Base-by-base conservation (phyloP, 371 early-diverging fungal genomes). In the Rhizopus sp. region DNA sequence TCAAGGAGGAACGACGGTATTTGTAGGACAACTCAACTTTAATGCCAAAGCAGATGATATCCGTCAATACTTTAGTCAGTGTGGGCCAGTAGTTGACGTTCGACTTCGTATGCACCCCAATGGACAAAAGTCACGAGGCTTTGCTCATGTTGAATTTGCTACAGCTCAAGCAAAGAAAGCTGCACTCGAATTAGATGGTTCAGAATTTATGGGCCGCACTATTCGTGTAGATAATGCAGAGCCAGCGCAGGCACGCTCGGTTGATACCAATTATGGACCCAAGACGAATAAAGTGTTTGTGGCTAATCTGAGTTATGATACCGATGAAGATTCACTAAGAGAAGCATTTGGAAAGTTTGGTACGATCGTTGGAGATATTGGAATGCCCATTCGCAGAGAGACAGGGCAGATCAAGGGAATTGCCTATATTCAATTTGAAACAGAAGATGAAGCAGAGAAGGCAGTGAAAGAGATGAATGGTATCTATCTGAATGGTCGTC, bases 251-350 rank as follows among this genome's bases (percentile, higher is more conserved):
- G 68, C 61, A 16, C 68, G 73, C 34, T 60, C 60, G 23, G 58
- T 65, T 16, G 70, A 72, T 52, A 65, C 53, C 59, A 83, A 67
- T 66, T 78, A 60, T 59, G 67, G 61, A 16, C 72, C 73, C 50
- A 78, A 74, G 46, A 66, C 77, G 13, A 69, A 82, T 39, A 97
- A 97, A 29, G 85, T 97, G 7, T 98, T 96, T 58, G 78, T 96
- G 45, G 98, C 97, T 50, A 98, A 97, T 80, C 76, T 98, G 59
- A 87, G 91, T 31, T 95, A 93, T 67, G 88, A 80, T 66, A 89
- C 92, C 7, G 89, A 88, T 17, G 97, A 98, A 72, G 93, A 95
- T 73, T 89, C 90, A 61, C 65, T 98, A 29, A 83, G 90, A 67
- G 87, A 88, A 63, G 79, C 93, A 13, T 66, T 69, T 64, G 72